Evolutionary conservation across 1,284 basidiomycete genomes (phyloP), one percentile per base, ranked within the genome.

Genomic region (Puccinia polysora): DNA sequence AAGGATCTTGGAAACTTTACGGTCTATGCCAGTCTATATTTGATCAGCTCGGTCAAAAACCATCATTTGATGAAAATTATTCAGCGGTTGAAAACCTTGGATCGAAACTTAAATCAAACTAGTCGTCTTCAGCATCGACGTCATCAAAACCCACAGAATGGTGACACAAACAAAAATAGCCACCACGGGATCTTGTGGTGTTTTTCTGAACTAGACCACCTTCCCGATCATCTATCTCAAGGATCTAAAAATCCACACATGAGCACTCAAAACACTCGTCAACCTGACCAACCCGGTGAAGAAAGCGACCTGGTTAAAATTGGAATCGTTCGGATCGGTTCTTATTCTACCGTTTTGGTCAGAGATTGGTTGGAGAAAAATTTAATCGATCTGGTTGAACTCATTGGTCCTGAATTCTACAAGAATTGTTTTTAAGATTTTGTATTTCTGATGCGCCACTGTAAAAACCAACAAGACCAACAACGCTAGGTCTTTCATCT

Each of bases 351-450:
- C 8, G 53, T 65, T 15, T 50, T 65, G 2, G 50, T 55, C 18
- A 49, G 63, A 18, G 34, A 53, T 36, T 65, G 63, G 63, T 34
- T 65, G 18, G 49, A 53, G 15, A 40, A 53, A 40, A 53, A 65
- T 55, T 43, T 65, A 2, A 34, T 25, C 25, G 50, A 55, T 55
- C 36, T 65, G 36, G 30, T 38, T 30, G 63, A 65, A 18, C 18
- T 65, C 34, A 65, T 65, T 50, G 63, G 63, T 2, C 49, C 49
- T 65, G 63, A 65, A 65, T 55, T 65, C 15, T 65, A 53, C 23
- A 65, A 36, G 40, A 65, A 65, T 23, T 65, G 34, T 20, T 65
- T 65, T 20, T 65, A 32, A 65, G 23, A 14, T 43, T 43, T 43
- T 43, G 8, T 43, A 8, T 43, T 43, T 43, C 18, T 43, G 8